Percentiles rank a stretch among this genome's conserved stretches.
These are phyloP conservation scores for Monsonia emarginata DNA, from an alignment of 441 rosid species.

Conservation along the genomic window DNA sequence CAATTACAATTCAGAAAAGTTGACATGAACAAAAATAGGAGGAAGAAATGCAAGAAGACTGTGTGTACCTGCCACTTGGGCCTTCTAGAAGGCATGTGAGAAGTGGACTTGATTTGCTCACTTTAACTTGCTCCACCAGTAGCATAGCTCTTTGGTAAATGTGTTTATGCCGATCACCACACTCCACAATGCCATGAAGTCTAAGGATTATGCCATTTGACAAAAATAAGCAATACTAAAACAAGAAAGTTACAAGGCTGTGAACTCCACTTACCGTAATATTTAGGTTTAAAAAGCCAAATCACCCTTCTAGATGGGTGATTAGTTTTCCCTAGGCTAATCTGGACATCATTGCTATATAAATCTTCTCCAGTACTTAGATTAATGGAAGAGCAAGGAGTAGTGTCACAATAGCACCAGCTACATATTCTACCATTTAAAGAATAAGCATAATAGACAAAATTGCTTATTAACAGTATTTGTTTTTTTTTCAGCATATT, in stretches of 20 bases:
- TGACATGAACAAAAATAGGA: conserved; percentile 12
- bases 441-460: not conserved
- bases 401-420: not conserved
- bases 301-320: not conserved
- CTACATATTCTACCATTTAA: not conserved
- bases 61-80: conserved; percentile 63
- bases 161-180: conserved; percentile 66
- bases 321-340: not conserved
- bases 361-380: not conserved
- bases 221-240: conserved; percentile 18
- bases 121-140: conserved; percentile 91
- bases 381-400: not conserved
- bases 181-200: conserved; percentile 80
- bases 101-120: conserved; percentile 87
- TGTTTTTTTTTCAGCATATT: not conserved
- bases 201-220: conserved; percentile 27
- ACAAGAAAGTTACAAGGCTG: not conserved
- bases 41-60: conserved; percentile 1
- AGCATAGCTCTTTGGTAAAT: conserved; percentile 81
- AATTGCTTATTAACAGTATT: not conserved
- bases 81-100: conserved; percentile 94
- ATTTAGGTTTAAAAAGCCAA: not conserved
- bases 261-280: not conserved
- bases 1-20: conserved; percentile 18
- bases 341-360: not conserved